phyloP scores from a whole-genome alignment of 108 stramenopile genomes.

The Seminavis robusta region DNA sequence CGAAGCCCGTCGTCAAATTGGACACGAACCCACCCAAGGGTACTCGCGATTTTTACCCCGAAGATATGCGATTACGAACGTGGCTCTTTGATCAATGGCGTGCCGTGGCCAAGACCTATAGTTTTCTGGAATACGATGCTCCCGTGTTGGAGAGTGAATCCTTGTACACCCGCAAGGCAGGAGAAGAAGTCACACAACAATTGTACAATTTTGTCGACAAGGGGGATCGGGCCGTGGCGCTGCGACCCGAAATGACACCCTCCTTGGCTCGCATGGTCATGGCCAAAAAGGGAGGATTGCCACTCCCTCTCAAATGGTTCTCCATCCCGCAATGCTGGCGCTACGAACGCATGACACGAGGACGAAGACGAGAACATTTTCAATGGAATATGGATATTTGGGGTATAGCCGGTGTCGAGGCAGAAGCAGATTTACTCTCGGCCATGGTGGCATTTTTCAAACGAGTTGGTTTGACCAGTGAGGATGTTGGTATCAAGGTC shows the following conservation, averaged over 20 bases:
- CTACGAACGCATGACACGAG: conserved; percentile 98
- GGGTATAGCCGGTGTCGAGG: conserved; percentile 87
- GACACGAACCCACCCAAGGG: conserved; percentile 95
- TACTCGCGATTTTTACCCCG: conserved; percentile 96
- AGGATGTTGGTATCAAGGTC: conserved; percentile 97
- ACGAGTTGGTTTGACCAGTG: conserved; percentile 76
- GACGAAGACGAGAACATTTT: conserved; percentile 95
- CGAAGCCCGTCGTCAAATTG: conserved; percentile 31
- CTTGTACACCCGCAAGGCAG: conserved; percentile 95
- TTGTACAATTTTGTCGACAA: conserved; percentile 97
- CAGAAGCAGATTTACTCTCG: conserved; percentile 92
- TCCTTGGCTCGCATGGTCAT: conserved; percentile 97
- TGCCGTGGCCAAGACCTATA: conserved; percentile 65
- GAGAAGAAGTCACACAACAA: conserved; percentile 98
- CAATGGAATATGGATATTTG: conserved; percentile 98
- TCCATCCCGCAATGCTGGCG: conserved; percentile 96
- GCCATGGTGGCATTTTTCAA: conserved; percentile 91
- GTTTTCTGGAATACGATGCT: conserved; percentile 97
- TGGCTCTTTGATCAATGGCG: conserved; percentile 96
- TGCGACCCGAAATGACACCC: conserved; percentile 98
- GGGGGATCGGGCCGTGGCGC: conserved; percentile 80
- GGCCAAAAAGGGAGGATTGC: conserved; percentile 87
- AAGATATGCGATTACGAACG: conserved; percentile 88
- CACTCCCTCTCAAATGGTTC: conserved; percentile 95
- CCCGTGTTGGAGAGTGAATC: conserved; percentile 92